Evolutionary conservation across 352 stramenopile genomes (phyloP).

Genomic region (Aphanomyces invadans): DNA sequence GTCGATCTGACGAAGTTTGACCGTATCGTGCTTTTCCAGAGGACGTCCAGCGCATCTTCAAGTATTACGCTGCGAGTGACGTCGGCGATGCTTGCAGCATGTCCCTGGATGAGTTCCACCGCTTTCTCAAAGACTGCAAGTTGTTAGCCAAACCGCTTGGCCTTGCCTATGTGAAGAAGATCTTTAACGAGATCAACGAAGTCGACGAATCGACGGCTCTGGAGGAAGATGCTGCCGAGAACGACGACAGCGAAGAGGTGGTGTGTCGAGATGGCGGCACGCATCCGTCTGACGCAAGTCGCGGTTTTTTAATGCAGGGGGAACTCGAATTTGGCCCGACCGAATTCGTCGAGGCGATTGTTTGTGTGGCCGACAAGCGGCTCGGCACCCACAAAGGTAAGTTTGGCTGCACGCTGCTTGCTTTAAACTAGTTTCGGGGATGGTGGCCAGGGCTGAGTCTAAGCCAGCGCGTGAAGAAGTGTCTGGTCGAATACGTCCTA

Average conservation of each 20-base stretch:
- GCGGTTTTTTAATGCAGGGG: too few relatives aligned
- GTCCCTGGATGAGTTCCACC: constrained; percentile 54
- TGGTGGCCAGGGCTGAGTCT: constrained; percentile 29
- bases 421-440: too few relatives aligned
- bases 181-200: constrained; percentile 6
- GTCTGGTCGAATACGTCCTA: constrained; percentile 49
- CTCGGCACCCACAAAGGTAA: not conserved
- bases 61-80: constrained; percentile 10
- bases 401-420: too few relatives aligned
- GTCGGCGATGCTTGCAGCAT: constrained; percentile 28
- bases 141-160: not conserved
- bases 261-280: not conserved
- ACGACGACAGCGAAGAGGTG: not conserved
- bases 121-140: constrained; percentile 56
- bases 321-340: constrained; percentile 9
- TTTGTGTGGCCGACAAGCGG: constrained; percentile 44
- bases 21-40: not conserved
- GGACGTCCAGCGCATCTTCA: constrained; percentile 8
- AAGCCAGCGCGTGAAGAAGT: constrained; percentile 36
- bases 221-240: not conserved
- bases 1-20: not conserved
- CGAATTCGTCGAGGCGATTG: constrained; percentile 59
- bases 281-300: too few relatives aligned
- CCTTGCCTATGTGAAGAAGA: not conserved
- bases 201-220: not conserved